Evolutionary conservation across 2,329 filamentous ascomycete species (phyloP).

Genomic region (Rasamsonia emersonii): DNA sequence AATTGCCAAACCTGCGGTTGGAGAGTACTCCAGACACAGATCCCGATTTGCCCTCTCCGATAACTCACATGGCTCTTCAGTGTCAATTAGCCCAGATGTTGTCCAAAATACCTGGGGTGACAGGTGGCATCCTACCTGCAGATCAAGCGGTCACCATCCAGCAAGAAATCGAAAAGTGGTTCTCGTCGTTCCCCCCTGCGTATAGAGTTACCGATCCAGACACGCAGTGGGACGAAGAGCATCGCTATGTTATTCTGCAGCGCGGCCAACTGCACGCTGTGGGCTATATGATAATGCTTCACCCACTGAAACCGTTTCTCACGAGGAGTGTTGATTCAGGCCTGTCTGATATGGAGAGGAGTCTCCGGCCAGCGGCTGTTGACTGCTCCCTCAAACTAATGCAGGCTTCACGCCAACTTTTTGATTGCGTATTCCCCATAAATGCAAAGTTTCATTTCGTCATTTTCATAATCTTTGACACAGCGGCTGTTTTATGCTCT

Average conservation of each 20-base stretch:
- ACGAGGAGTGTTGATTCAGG: slow-evolving; percentile 22
- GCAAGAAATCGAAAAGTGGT: slow-evolving; percentile 34
- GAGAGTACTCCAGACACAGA: slow-evolving; percentile 16
- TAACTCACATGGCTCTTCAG: slow-evolving; percentile 36
- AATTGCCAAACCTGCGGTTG: slow-evolving; percentile 33
- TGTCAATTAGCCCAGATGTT: slow-evolving; percentile 28
- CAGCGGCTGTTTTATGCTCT: slow-evolving; percentile 43
- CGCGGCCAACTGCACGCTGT: slow-evolving; percentile 39
- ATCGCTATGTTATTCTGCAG: slow-evolving; percentile 40
- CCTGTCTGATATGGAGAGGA: slow-evolving; percentile 24
- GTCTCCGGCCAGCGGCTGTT: slow-evolving; percentile 36
- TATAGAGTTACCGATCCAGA: slow-evolving; percentile 36
- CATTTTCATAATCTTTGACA: slow-evolving; percentile 45
- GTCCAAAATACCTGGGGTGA: slow-evolving; percentile 12
- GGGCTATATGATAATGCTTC: slow-evolving; percentile 38
- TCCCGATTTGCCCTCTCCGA: slow-evolving; percentile 34
- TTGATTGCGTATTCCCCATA: slow-evolving; percentile 32
- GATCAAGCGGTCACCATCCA: slow-evolving; percentile 20
- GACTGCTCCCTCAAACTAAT: slow-evolving; percentile 38
- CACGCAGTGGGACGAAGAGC: slow-evolving; percentile 30
- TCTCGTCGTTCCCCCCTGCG: slow-evolving; percentile 34
- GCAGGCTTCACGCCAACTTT: slow-evolving; percentile 31
- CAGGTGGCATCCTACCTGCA: slow-evolving; percentile 8
- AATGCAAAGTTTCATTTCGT: slow-evolving; percentile 44
- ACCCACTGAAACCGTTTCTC: slow-evolving; percentile 41